Evolutionary conservation across 345 rosid species (phyloP), one percentile per base, ranked within the genome.

Genomic region (Cardamine chenopodiifolia): DNA sequence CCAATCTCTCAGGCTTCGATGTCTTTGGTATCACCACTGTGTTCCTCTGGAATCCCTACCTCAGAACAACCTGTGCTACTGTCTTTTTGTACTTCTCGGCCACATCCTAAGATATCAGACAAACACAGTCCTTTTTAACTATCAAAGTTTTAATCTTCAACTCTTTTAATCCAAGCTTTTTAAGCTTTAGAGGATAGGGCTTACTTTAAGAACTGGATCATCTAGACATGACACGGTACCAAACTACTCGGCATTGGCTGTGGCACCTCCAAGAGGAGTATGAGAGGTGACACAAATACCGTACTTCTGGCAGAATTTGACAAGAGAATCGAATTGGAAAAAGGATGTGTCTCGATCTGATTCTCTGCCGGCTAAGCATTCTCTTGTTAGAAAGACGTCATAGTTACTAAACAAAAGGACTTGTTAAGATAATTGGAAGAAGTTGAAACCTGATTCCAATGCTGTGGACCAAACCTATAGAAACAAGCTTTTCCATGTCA

Each of bases 301-400:
- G 2, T 91, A 97, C 79, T 93, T 93, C 80, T 84, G 97, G 78
- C 97, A 93, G 83, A 93, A 89, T 54, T 89, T 91, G 48, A 93
- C 91, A 32, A 91, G 97, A 10, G 84, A 91, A 2, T 91, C 92
- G 0, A 97, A 91, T 73, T 93, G 98, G 71, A 93, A 93, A 81
- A 91, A 42, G 96, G 97, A 61, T 91, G 97, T 6, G 89, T 87
- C 80, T 93, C 96, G 0, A 93, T 82, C 83, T 93, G 98, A 82
- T 93, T 93, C 68, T 91, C 98, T n/a, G 92, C 96, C 6, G 98
- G 98, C 80, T 62, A 93, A 75, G 88, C 94, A 89, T 71, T 91
- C 97, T 77, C 97, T 88, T 3, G 97, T 87, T 34, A 90, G 81
- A 80, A 87, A 93, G 69, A 93, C 81, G 55, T 91, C 97, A 28